Percentiles rank a stretch among this genome's conserved stretches.
phyloP scores from a whole-genome alignment of 306 rosid genomes.

The Styphnolobium japonicum region DNA sequence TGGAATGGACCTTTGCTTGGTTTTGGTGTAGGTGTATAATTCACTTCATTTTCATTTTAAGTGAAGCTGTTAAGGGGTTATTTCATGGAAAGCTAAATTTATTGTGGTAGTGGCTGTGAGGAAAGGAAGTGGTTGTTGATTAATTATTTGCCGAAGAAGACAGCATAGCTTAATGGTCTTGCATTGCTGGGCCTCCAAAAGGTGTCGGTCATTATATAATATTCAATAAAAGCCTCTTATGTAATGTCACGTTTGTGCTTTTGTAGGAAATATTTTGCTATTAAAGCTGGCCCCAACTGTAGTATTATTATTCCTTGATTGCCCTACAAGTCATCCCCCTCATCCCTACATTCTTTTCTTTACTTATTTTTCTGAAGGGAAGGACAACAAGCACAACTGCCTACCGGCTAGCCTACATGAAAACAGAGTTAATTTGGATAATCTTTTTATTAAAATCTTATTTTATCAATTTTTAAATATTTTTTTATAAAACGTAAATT shows the following conservation, averaged over 20 bases:
- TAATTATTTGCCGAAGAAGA: conserved; percentile 28
- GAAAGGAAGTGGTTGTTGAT: conserved; percentile 21
- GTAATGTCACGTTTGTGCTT: conserved; percentile 32
- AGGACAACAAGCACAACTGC: background rate
- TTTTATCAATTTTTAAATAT: too few relatives aligned
- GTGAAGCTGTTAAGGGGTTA: conserved; percentile 25
- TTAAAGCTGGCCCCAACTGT: conserved; percentile 31
- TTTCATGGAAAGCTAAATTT: conserved; percentile 20
- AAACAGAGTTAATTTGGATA: too few relatives aligned
- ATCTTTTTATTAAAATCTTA: too few relatives aligned
- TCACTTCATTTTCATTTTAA: background rate
- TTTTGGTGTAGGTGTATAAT: background rate
- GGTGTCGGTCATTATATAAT: conserved; percentile 38
- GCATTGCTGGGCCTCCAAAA: conserved; percentile 9
- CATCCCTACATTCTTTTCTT: background rate
- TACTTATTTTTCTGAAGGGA: background rate
- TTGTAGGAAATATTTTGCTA: background rate
- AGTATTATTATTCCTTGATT: conserved; percentile 26
- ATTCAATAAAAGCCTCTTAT: conserved; percentile 7
- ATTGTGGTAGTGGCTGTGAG: background rate
- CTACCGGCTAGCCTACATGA: background rate
- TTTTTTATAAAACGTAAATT: too few relatives aligned
- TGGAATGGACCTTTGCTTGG: conserved; percentile 1
- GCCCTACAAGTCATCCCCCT: conserved; percentile 23
- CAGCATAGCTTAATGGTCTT: conserved; percentile 25